Percentiles rank a stretch among this genome's conserved stretches.
Conservation (phyloP, 129 eudicot species). For the Cynara cardunculus region DNA sequence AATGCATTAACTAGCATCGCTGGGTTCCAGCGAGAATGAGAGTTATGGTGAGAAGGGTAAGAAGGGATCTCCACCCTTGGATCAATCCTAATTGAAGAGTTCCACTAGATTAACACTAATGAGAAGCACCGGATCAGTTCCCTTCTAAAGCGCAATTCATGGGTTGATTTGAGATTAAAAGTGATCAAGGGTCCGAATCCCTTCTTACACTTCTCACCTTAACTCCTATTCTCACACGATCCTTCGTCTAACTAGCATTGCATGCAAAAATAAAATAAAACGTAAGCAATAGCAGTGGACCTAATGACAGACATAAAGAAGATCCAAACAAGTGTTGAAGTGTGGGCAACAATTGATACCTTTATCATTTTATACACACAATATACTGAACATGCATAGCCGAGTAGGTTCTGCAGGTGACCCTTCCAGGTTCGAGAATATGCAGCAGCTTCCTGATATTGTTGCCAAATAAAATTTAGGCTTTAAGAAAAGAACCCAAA, state of each 20-base stretch:
- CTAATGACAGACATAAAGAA: background rate
- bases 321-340: background rate
- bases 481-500: background rate
- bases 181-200: too few relatives aligned
- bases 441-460: constrained; percentile 93
- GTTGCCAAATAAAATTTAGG: constrained; percentile 13
- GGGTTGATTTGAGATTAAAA: too few relatives aligned
- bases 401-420: constrained; percentile 92
- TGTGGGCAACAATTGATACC: constrained; percentile 33
- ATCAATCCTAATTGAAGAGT: too few relatives aligned
- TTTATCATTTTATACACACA: constrained; percentile 98
- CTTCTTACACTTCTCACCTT: too few relatives aligned
- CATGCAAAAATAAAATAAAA: background rate
- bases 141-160: too few relatives aligned
- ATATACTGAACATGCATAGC: constrained; percentile 89
- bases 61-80: too few relatives aligned
- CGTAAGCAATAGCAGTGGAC: background rate
- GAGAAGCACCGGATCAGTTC: too few relatives aligned
- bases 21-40: too few relatives aligned
- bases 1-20: background rate
- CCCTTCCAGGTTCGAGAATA: constrained; percentile 99
- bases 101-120: too few relatives aligned
- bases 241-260: background rate
- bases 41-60: too few relatives aligned
- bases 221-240: too few relatives aligned